Evolutionary conservation across 208 protist genomes (phyloP).

Genomic region (Leishmania martiniquensis): DNA sequence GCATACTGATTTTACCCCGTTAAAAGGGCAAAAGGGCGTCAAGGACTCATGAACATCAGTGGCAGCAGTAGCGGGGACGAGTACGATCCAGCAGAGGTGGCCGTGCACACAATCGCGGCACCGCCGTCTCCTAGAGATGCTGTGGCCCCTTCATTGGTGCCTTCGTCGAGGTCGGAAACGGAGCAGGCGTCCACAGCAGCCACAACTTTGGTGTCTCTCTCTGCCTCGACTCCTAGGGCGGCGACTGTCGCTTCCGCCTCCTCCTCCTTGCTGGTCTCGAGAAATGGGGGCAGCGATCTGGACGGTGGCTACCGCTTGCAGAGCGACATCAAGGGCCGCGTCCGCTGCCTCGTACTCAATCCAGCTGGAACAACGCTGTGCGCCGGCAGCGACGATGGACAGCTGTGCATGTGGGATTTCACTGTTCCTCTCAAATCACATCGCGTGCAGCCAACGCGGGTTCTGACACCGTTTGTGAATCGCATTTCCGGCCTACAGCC

Average conservation of each 20-base stretch:
- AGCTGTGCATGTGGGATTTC: slow-evolving; percentile 86
- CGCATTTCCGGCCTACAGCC: slow-evolving; percentile 79
- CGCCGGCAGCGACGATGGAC: slow-evolving; percentile 70
- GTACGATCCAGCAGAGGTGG: slow-evolving; percentile 55
- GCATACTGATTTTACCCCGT: neutral
- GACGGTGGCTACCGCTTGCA: slow-evolving; percentile 36
- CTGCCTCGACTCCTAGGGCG: neutral
- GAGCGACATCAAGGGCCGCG: slow-evolving; percentile 53
- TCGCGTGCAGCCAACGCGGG: slow-evolving; percentile 58
- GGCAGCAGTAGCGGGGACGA: slow-evolving; percentile 53
- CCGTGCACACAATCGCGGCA: neutral
- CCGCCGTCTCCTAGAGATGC: neutral
- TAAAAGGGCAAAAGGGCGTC: neutral
- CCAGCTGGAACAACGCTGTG: slow-evolving; percentile 54
- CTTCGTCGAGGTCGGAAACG: neutral
- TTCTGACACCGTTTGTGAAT: slow-evolving; percentile 83
- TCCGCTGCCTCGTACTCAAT: slow-evolving; percentile 63
- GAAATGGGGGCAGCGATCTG: neutral
- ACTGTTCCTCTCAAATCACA: slow-evolving; percentile 36
- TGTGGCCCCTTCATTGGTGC: neutral
- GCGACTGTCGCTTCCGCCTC: neutral
- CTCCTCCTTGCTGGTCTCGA: neutral
- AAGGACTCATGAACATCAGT: slow-evolving; percentile 11
- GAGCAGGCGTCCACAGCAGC: neutral
- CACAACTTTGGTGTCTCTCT: too few relatives aligned